phyloP scores from a whole-genome alignment of 495 filamentous ascomycete genomes.

The Neurospora sp. region DNA sequence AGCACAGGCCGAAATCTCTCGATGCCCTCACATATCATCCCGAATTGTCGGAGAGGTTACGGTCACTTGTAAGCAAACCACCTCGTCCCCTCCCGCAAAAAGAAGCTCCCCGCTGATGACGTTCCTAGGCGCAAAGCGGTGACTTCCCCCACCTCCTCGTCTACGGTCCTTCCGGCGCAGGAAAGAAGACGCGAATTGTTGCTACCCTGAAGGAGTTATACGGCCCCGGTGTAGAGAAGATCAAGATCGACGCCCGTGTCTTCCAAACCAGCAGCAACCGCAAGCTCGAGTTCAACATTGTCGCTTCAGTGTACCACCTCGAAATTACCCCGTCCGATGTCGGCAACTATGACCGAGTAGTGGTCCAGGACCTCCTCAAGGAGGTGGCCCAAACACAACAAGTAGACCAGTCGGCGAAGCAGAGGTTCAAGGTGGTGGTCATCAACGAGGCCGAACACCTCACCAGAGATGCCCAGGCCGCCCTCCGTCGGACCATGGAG shows the following conservation, averaged over 20 bases:
- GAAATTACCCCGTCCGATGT: constrained; percentile 98
- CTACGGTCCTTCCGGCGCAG: constrained; percentile 91
- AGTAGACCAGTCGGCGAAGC: constrained; percentile 78
- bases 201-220: constrained; percentile 88
- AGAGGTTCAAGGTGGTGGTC: constrained; percentile 95
- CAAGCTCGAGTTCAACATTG: constrained; percentile 98
- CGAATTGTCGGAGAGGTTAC: constrained; percentile 78
- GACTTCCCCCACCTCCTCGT: constrained; percentile 96
- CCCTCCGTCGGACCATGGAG: constrained; percentile 93
- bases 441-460: constrained; percentile 99
- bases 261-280: constrained; percentile 93
- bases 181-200: constrained; percentile 94
- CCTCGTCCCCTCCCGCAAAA: not conserved
- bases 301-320: constrained; percentile 88
- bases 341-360: constrained; percentile 91
- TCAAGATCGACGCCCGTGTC: constrained; percentile 90
- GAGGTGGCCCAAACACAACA: constrained; percentile 98
- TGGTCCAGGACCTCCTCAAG: constrained; percentile 90
- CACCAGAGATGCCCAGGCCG: constrained; percentile 89
- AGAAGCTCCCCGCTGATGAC: constrained; percentile 1
- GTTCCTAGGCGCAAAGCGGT: constrained; percentile 72
- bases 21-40: constrained; percentile 81
- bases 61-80: constrained; percentile 60
- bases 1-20: constrained; percentile 80
- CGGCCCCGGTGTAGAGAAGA: constrained; percentile 88